Conservation (phyloP, 148 eudicot genomes). For the Rhododendron molle region DNA sequence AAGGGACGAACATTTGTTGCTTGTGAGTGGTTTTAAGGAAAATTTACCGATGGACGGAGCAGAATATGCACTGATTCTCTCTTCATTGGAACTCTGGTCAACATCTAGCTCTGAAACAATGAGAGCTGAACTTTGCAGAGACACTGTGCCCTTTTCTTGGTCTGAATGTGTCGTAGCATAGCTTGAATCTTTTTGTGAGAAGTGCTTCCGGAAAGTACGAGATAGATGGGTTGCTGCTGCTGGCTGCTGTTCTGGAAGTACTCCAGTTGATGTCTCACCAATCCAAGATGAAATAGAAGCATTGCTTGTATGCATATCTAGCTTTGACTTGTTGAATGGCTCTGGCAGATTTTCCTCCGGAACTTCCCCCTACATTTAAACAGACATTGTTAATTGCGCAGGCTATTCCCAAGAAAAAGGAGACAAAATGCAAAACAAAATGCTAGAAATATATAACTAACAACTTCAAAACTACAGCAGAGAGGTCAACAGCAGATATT, state of each 20-base stretch:
- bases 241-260: constrained; percentile 1
- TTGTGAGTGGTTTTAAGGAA: background rate
- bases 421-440: background rate
- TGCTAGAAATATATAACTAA: background rate
- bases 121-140: constrained; percentile 4
- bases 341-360: constrained; percentile 71
- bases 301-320: constrained; percentile 13
- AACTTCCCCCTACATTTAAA: constrained; percentile 52
- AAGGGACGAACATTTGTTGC: background rate
- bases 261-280: constrained; percentile 2
- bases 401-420: background rate
- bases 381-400: background rate
- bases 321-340: constrained; percentile 42
- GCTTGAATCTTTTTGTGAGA: constrained; percentile 29
- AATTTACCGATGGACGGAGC: constrained; percentile 3
- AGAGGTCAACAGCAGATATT: background rate
- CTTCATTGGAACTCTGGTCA: constrained; percentile 2
- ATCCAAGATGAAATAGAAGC: constrained; percentile 9
- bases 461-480: background rate
- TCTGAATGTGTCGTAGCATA: background rate
- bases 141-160: background rate
- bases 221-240: constrained; percentile 47
- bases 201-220: constrained; percentile 45
- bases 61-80: constrained; percentile 3
- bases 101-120: background rate